phyloP scores from a whole-genome alignment of 2,329 filamentous ascomycete genomes.

The Lasiodiplodia sp. region DNA sequence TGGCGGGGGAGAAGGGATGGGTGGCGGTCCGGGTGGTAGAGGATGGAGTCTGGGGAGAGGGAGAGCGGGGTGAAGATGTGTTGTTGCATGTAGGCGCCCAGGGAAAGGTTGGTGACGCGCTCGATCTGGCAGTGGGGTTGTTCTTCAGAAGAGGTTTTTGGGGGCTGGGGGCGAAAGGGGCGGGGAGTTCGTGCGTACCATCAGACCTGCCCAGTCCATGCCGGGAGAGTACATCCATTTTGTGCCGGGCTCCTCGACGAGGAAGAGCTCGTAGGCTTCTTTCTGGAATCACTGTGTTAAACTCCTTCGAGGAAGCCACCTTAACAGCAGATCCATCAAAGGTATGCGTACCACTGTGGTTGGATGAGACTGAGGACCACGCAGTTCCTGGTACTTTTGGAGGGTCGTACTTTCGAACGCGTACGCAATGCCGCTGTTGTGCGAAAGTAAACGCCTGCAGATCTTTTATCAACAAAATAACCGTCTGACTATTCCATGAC shows the following conservation, averaged over 20 bases:
- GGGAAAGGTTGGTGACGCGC: conserved; percentile 33
- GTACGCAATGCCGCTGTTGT: conserved; percentile 39
- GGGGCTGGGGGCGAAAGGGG: background rate
- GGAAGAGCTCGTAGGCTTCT: conserved; percentile 33
- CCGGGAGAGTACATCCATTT: conserved; percentile 36
- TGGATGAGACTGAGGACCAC: background rate
- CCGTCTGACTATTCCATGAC: no score
- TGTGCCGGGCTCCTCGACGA: conserved; percentile 39
- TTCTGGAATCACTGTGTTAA: background rate
- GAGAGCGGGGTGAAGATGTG: conserved; percentile 37
- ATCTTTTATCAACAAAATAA: background rate
- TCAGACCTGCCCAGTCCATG: conserved; percentile 36
- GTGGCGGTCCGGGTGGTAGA: conserved; percentile 33
- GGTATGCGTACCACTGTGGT: background rate
- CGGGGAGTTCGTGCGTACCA: background rate
- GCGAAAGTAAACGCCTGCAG: conserved; percentile 36
- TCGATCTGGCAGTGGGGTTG: conserved; percentile 32
- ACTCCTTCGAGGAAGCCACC: no score
- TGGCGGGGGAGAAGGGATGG: background rate
- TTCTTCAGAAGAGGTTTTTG: background rate
- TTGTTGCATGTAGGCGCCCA: conserved; percentile 38
- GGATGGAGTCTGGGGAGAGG: conserved; percentile 33
- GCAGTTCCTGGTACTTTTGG: conserved; percentile 12
- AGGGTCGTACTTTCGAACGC: conserved; percentile 34
- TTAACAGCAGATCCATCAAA: background rate